These are phyloP conservation scores for Xylaria longipes DNA, from an alignment of 495 filamentous ascomycete species.

Conservation along the genomic window DNA sequence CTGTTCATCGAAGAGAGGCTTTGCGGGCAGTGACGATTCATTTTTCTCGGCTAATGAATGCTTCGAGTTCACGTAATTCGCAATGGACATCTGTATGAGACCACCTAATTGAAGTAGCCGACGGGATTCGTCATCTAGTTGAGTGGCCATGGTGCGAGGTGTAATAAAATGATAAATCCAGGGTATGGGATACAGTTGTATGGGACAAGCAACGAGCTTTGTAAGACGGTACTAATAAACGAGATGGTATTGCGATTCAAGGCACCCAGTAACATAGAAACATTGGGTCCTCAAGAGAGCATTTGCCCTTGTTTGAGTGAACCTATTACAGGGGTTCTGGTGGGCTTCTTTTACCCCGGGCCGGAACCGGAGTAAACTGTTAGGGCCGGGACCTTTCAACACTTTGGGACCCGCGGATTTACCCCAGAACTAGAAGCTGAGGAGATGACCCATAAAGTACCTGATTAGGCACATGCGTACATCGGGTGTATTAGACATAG, in stretches of 20 bases:
- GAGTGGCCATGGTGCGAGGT: constrained; percentile 10
- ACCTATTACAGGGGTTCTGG: background rate
- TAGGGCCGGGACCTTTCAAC: background rate
- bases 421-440: background rate
- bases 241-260: background rate
- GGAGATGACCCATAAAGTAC: background rate
- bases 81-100: constrained; percentile 28
- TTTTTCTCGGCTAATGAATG: constrained; percentile 4
- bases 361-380: constrained; percentile 9
- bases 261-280: background rate
- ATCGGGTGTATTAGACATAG: background rate
- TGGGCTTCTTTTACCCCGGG: background rate
- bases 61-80: constrained; percentile 21
- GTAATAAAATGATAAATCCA: background rate
- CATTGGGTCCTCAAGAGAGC: background rate
- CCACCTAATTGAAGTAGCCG: constrained; percentile 24
- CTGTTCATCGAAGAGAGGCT: constrained; percentile 38
- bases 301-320: background rate
- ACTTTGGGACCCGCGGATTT: background rate
- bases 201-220: background rate
- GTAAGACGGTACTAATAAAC: background rate
- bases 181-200: background rate
- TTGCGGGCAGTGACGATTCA: constrained; percentile 26
- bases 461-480: background rate
- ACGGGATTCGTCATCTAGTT: constrained; percentile 15